phyloP scores from a whole-genome alignment of 306 rosid genomes.

The Pterocarpus macrocarpus region DNA sequence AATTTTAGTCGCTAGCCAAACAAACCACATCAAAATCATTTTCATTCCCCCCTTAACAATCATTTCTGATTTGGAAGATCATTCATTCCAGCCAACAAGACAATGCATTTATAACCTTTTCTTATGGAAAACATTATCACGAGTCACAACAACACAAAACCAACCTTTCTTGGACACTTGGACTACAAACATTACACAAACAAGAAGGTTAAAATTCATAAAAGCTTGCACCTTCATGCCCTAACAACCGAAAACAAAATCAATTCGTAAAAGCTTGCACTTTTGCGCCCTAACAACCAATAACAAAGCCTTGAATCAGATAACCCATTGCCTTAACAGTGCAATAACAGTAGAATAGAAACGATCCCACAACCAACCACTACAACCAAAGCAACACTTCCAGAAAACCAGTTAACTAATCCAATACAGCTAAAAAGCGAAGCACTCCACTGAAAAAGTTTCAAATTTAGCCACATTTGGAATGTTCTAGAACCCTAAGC shows the following conservation, averaged over 20 bases:
- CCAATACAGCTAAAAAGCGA: neutral
- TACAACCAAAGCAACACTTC: neutral
- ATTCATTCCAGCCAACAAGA: neutral
- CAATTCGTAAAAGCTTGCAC: neutral
- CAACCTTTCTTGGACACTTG: neutral
- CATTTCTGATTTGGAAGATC: constrained; percentile 31
- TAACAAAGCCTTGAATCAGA: neutral
- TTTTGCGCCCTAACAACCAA: neutral
- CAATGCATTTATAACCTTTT: neutral
- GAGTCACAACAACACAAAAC: neutral
- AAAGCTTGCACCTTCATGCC: neutral
- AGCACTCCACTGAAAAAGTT: neutral
- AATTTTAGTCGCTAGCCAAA: constrained; percentile 20
- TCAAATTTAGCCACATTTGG: neutral
- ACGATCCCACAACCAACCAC: neutral
- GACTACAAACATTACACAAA: neutral
- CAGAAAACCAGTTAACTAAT: constrained; percentile 6
- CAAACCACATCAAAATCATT: constrained; percentile 27
- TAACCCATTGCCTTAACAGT: neutral
- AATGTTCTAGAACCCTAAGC: neutral
- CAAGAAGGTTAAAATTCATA: constrained; percentile 20
- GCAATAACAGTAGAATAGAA: neutral
- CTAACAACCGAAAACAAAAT: neutral
- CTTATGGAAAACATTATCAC: neutral
- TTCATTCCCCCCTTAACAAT: constrained; percentile 18